Conservation (phyloP, 441 rosid genomes). For the Macaranga tanarius region DNA sequence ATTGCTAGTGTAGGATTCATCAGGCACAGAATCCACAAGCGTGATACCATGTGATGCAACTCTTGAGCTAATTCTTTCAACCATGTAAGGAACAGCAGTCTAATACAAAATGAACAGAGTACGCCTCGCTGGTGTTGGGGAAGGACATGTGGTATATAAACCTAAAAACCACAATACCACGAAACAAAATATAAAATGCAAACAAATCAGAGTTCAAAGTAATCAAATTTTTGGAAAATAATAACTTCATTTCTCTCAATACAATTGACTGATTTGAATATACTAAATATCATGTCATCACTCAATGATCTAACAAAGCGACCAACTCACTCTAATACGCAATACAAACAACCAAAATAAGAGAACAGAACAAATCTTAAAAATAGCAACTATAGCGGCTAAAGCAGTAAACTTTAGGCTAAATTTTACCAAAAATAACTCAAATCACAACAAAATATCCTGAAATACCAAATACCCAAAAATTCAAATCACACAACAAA, state of each 20-base stretch:
- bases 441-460: background rate
- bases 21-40: slow-evolving; percentile 57
- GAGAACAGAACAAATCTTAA: background rate
- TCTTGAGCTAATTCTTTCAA: slow-evolving; percentile 89
- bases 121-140: slow-evolving; percentile 95
- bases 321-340: background rate
- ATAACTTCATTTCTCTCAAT: too few species aligned
- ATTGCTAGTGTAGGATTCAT: slow-evolving; percentile 36
- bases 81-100: slow-evolving; percentile 77
- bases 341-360: background rate
- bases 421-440: background rate
- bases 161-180: slow-evolving; percentile 38
- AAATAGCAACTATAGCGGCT: background rate
- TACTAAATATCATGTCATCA: slow-evolving; percentile 55
- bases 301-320: slow-evolving; percentile 4
- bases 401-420: background rate
- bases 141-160: slow-evolving; percentile 70
- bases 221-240: too few species aligned
- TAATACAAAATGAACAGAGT: slow-evolving; percentile 80
- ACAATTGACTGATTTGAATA: too few species aligned
- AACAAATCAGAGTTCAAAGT: background rate
- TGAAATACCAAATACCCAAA: background rate
- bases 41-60: slow-evolving; percentile 63
- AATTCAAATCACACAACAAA: background rate
- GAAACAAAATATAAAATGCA: background rate